Evolutionary conservation across 2,329 filamentous ascomycete species (phyloP), one percentile per base, ranked within the genome.

Genomic region (Calonectria multiphialidica): DNA sequence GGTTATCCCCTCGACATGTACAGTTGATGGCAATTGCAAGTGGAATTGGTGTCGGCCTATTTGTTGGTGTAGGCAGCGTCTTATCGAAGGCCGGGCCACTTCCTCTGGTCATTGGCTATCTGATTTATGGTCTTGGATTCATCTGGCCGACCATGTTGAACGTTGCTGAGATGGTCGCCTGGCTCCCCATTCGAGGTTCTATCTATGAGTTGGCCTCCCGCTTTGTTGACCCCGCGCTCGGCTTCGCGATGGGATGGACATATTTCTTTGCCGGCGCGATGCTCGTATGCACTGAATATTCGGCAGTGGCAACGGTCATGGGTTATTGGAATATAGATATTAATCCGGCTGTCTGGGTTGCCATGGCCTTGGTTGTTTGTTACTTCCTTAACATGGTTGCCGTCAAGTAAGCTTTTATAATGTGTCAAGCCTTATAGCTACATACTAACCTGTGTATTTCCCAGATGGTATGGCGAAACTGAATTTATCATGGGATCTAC

Each of bases 131-230:
- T 16, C 62, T 83, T 21, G 77, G 81, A 68, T 85, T 82, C 79
- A 80, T 85, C 73, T 86, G 83, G 83, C 84, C 83, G 10, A 72
- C 78, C 57, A 81, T 83, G 78, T 75, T 86, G 53, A 83, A 80
- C 71, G 83, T 90, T 28, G 89, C 87, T 68, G 89, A 91, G 80
- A 90, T 91, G 87, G 86, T 85, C 42, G 86, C 88, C 13, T 89
- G 87, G 72, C 82, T 90, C n/a, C 89, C 89, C 1, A 82, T 90
- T 50, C 83, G 87, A 21, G 85, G 87, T n/a, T 86, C 87, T 21
- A 87, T 90, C 35, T 88, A 88, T n/a, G 87, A 89, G 71, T 85
- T 89, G 40, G 87, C 86, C 40, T 83, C 82, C 8, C 85, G 88
- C 13, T 90, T 88, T 73, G 86, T 89, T 16, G 89, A 91, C 74